phyloP scores from a whole-genome alignment of 768 basidiomycete genomes.

The Termitomyces sp. region DNA sequence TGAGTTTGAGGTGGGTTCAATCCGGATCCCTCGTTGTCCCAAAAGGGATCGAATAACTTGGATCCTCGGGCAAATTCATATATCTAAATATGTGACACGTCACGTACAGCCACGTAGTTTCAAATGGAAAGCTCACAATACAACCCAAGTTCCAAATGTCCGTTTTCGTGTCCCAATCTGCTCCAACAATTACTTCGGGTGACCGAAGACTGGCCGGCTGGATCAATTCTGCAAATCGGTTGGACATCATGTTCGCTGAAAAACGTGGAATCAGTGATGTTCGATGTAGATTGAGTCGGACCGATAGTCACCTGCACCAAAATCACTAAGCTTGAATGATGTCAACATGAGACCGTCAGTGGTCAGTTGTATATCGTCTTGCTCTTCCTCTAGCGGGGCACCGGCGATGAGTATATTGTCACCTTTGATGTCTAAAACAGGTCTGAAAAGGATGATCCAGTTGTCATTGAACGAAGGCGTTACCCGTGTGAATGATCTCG shows the following conservation, averaged over 20 bases:
- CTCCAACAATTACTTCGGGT: neutral
- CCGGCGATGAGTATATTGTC: neutral
- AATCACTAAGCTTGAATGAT: neutral
- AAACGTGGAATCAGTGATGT: neutral
- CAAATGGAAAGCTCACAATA: neutral
- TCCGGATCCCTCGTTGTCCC: neutral
- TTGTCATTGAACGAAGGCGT: neutral
- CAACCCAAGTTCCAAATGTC: neutral
- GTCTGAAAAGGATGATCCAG: neutral
- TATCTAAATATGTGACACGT: neutral
- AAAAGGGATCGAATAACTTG: neutral
- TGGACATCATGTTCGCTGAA: neutral
- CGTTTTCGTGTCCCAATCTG: conserved; percentile 4
- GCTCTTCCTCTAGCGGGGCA: neutral
- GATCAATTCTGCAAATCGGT: neutral
- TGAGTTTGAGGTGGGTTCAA: neutral
- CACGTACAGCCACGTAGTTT: neutral
- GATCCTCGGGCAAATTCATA: neutral
- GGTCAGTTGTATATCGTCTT: neutral
- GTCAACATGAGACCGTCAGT: neutral
- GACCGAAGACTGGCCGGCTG: neutral
- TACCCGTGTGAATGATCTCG: neutral
- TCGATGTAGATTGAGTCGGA: neutral
- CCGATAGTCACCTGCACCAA: neutral
- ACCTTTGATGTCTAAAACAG: neutral